Conservation (phyloP, 108 stramenopile genomes). For the Parietichytrium sp. region DNA sequence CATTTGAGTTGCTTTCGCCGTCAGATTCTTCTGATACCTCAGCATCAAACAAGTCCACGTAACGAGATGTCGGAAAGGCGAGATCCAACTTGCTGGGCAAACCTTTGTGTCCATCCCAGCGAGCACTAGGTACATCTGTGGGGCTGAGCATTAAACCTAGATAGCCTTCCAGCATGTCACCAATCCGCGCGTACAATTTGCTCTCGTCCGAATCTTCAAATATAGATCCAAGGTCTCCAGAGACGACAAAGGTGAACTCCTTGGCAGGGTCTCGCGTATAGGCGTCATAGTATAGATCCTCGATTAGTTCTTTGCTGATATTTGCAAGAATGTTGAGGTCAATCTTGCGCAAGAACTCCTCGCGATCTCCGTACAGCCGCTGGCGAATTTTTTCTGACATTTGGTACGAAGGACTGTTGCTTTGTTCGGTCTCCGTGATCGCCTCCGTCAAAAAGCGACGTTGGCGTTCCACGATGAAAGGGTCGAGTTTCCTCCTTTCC, state of each 20-base stretch:
- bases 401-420: not conserved
- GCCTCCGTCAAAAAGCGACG: not conserved
- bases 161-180: not conserved
- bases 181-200: too few relatives aligned
- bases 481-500: too few relatives aligned
- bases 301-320: not conserved
- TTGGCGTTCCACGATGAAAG: not conserved
- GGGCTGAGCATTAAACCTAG: not conserved
- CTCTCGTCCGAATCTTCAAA: not conserved
- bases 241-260: slow-evolving; percentile 33
- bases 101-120: too few relatives aligned
- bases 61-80: not conserved
- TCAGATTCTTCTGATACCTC: too few relatives aligned
- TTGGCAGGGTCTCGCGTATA: slow-evolving; percentile 18
- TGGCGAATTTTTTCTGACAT: not conserved
- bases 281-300: not conserved
- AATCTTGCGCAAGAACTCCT: not conserved
- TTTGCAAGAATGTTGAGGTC: not conserved
- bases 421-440: not conserved
- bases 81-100: not conserved
- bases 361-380: not conserved
- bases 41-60: too few relatives aligned
- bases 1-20: too few relatives aligned
- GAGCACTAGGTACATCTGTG: not conserved
- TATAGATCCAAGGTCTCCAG: too few relatives aligned